A percentile compares a stretch with the other conserved stretches of the same genome.
These are phyloP conservation scores for Sisymbrium altissimum DNA, from an alignment of 345 rosid species.

Conservation along the genomic window DNA sequence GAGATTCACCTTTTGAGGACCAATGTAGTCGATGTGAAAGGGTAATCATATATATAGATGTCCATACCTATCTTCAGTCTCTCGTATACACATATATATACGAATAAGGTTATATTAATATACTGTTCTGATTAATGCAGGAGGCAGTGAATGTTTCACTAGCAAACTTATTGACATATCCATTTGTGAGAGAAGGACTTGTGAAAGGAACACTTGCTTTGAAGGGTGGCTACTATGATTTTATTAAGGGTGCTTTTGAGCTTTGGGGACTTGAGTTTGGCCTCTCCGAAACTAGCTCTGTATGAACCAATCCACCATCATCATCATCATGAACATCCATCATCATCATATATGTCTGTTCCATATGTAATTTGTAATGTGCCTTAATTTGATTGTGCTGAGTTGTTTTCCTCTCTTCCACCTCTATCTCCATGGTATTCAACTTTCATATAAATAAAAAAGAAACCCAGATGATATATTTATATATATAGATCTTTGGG, in stretches of 20 bases:
- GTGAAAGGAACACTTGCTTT: conserved; percentile 73
- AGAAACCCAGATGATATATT: background rate
- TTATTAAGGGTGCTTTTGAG: conserved; percentile 78
- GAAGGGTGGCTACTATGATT: conserved; percentile 93
- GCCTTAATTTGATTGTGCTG: conserved; percentile 25
- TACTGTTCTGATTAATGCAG: conserved; percentile 39
- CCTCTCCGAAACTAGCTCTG: conserved; percentile 69
- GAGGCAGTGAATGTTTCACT: conserved; percentile 96
- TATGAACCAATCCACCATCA: conserved; percentile 59
- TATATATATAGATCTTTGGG: background rate
- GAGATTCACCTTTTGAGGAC: conserved; percentile 34
- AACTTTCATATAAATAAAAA: conserved; percentile 6
- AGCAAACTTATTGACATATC: conserved; percentile 78
- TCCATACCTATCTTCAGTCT: conserved; percentile 46
- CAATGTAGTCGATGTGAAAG: conserved; percentile 75
- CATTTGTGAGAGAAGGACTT: conserved; percentile 90
- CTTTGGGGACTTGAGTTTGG: conserved; percentile 85
- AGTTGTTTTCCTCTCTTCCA: conserved; percentile 14
- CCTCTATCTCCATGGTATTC: background rate
- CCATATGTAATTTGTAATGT: conserved; percentile 27
- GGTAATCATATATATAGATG: conserved; percentile 36
- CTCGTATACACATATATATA: background rate
- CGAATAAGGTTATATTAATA: background rate
- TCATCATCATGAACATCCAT: conserved; percentile 26
- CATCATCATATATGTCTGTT: conserved; percentile 13